A percentile compares a stretch with the other conserved stretches of the same genome.
These are phyloP conservation scores for Drechslerella stenobrocha DNA, from an alignment of 2,329 filamentous ascomycete species.

Conservation along the genomic window DNA sequence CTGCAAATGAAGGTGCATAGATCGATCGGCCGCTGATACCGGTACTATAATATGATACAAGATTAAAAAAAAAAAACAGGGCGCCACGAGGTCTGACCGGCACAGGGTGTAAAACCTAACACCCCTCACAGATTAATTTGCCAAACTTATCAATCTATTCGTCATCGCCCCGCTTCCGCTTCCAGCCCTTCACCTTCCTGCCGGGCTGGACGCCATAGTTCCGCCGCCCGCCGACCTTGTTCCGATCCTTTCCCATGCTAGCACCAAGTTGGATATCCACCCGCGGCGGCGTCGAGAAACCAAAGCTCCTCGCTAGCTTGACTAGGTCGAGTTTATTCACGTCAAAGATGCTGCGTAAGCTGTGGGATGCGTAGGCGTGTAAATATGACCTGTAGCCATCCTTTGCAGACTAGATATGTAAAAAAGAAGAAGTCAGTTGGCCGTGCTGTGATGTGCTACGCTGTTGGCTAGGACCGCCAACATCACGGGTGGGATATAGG, in stretches of 20 bases:
- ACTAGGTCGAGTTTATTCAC: slow-evolving; percentile 78
- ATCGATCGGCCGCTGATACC: too few relatives aligned
- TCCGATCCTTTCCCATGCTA: slow-evolving; percentile 74
- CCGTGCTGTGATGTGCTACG: too few relatives aligned
- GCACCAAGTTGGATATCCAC: slow-evolving; percentile 80
- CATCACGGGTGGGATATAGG: slow-evolving; percentile 3
- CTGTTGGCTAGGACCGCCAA: too few relatives aligned
- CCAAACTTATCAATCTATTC: slow-evolving; percentile 10
- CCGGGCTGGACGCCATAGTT: slow-evolving; percentile 76
- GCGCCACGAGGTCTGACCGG: slow-evolving; percentile 10
- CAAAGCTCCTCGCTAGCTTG: slow-evolving; percentile 83
- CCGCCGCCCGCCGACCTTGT: slow-evolving; percentile 65
- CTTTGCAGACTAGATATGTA: slow-evolving; percentile 32
- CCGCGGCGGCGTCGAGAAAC: slow-evolving; percentile 74
- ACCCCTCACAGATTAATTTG: background rate
- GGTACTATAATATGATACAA: too few relatives aligned
- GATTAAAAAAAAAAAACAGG: too few relatives aligned
- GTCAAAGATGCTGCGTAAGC: slow-evolving; percentile 79
- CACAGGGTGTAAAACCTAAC: background rate
- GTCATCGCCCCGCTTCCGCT: slow-evolving; percentile 58
- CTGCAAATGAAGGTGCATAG: too few relatives aligned
- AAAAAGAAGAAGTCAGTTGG: slow-evolving; percentile 56
- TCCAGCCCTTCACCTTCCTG: slow-evolving; percentile 61
- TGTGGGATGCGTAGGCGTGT: slow-evolving; percentile 89
- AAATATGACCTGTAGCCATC: slow-evolving; percentile 79